These are phyloP conservation scores for Rubus idaeus DNA, from an alignment of 306 rosid species.

Conservation along the genomic window DNA sequence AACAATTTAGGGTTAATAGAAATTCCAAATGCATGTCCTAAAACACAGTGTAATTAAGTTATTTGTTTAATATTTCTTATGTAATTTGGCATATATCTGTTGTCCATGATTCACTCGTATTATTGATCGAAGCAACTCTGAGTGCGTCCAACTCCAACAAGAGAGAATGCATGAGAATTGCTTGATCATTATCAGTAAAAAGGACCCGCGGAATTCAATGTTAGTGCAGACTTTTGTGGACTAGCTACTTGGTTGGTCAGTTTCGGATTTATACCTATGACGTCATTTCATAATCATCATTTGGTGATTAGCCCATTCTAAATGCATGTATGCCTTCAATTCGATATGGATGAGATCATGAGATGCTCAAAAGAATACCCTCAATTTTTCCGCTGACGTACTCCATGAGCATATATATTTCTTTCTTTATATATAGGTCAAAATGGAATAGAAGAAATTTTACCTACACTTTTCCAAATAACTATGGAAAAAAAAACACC, in stretches of 20 bases:
- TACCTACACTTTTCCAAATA: too few relatives aligned
- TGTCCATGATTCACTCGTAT: neutral
- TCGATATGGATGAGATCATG: neutral
- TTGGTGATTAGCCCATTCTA: neutral
- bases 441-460: too few relatives aligned
- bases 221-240: neutral
- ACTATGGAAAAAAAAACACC: too few relatives aligned
- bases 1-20: neutral
- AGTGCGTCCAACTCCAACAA: constrained; percentile 1
- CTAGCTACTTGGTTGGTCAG: neutral
- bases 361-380: neutral
- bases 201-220: neutral
- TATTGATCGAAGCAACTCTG: neutral
- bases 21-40: neutral
- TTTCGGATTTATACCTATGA: neutral
- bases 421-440: too few relatives aligned
- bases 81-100: neutral
- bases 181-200: neutral
- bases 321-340: neutral
- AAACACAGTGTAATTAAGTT: neutral
- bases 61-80: neutral
- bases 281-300: neutral
- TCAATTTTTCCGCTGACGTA: too few relatives aligned
- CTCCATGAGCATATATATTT: too few relatives aligned
- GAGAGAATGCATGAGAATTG: too few relatives aligned